These are phyloP conservation scores for Aspergillus puulaauensis DNA, from an alignment of 2,329 filamentous ascomycete species.

Conservation along the genomic window DNA sequence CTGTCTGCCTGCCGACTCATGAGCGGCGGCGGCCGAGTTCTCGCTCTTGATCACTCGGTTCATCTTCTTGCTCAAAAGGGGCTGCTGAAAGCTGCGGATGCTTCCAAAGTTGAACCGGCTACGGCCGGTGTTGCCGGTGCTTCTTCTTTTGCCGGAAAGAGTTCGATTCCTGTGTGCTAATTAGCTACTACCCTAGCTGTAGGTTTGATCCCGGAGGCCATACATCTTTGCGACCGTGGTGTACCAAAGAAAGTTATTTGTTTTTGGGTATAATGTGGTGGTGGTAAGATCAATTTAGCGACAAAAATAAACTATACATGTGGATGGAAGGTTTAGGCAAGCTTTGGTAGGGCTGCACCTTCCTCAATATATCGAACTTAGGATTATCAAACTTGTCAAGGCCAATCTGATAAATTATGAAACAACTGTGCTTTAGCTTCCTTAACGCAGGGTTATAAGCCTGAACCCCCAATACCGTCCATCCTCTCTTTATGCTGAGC, in stretches of 20 bases:
- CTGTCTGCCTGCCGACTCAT: constrained; percentile 83
- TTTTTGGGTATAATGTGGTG: background rate
- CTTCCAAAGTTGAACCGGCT: constrained; percentile 83
- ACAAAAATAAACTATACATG: background rate
- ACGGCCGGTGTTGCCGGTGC: constrained; percentile 23
- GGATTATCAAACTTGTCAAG: background rate
- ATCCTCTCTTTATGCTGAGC: background rate
- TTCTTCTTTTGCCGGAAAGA: constrained; percentile 41
- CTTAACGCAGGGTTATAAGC: background rate
- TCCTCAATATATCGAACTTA: background rate
- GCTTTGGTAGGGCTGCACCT: constrained; percentile 1
- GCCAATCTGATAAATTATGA: background rate
- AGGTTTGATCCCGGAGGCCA: background rate
- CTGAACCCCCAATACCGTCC: background rate
- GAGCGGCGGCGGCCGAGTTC: constrained; percentile 80
- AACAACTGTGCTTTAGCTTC: background rate
- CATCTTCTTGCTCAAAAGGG: constrained; percentile 84
- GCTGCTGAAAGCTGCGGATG: constrained; percentile 79
- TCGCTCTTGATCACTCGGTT: constrained; percentile 93
- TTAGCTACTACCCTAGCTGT: background rate
- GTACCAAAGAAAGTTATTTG: constrained; percentile 5
- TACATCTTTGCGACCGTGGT: constrained; percentile 13
- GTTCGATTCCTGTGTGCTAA: constrained; percentile 40
- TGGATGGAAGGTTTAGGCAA: background rate
- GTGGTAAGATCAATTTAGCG: background rate